Evolutionary conservation across 2,329 filamentous ascomycete genomes (phyloP), one percentile per base, ranked within the genome.

Genomic region (Beauveria scarabaeidicola): DNA sequence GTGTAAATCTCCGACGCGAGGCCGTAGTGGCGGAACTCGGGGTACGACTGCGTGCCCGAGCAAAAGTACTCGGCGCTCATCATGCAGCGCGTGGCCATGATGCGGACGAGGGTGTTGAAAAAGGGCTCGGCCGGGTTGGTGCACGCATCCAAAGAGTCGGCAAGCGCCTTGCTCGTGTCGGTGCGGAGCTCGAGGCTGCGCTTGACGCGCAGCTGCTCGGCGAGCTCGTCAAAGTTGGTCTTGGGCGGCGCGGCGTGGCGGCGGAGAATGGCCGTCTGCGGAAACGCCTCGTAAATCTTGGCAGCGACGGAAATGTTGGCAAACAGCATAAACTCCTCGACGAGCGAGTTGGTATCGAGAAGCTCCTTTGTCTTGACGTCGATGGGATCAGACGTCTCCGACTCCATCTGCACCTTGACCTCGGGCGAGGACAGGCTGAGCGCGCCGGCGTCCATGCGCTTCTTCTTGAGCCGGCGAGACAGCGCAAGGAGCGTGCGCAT

Each of bases 311-410:
- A 93, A 69, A 91, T 91, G 76, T 99, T 99, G 79, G 94, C 95
- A 72, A 97, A 89, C 69, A 99, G 80, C 94, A 99, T 99, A 80
- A 99, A 97, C 72, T 99, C 94, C 71, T 99, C 94, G 29, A 99
- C 95, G 5, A 99, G 83, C 23, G 93, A 97, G 77, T 97, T 99
- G 57, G 94, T 99, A 69, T 94, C 92, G 41, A 99, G 85, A 55
- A 92, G 85, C 67, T 92, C 83, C 76, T 99, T 99, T 6, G 92
- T 96, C 78, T 97, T 91, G 66, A 99, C 90, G 68, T 97, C 94
- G 58, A 96, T 88, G 0, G 94, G 93, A 69, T 97, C 94, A 1
- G 92, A 96, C 0, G 93, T 95, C 74, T 99, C 94, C 9, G 90
- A 96, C 71, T 97, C 93, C 68, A 90, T 89, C 73, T 97, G 90